Evolutionary conservation across 345 rosid genomes (phyloP).

Genomic region (Trapa incisa): DNA sequence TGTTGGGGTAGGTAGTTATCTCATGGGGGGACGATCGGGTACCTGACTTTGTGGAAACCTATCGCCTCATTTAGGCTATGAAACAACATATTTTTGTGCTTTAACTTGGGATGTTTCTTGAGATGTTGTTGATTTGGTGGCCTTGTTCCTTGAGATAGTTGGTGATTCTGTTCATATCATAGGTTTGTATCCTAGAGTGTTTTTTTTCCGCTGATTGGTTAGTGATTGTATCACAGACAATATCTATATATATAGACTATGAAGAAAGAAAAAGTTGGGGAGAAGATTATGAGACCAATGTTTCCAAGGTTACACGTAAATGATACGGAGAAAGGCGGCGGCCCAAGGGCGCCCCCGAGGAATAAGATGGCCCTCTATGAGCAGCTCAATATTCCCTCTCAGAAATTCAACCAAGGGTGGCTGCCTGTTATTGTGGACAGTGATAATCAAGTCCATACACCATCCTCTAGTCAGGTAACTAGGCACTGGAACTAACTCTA

Average conservation of each 20-base stretch:
- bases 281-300: slow-evolving; percentile 63
- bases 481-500: background rate
- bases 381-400: slow-evolving; percentile 79
- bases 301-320: slow-evolving; percentile 90
- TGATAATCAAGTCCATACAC: slow-evolving; percentile 28
- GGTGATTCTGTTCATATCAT: background rate
- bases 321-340: slow-evolving; percentile 82
- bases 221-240: slow-evolving; percentile 1
- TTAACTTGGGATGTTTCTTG: background rate
- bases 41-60: slow-evolving; percentile 1
- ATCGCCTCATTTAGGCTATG: slow-evolving; percentile 2
- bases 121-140: background rate
- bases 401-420: slow-evolving; percentile 41
- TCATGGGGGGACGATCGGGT: background rate
- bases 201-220: background rate
- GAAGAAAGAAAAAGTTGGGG: slow-evolving; percentile 72
- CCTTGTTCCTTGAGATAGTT: background rate
- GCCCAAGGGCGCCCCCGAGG: slow-evolving; percentile 97
- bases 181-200: background rate
- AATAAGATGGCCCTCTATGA: slow-evolving; percentile 99
- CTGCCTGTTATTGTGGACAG: slow-evolving; percentile 25
- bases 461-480: slow-evolving; percentile 51
- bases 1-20: background rate
- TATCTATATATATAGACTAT: slow-evolving; percentile 15
- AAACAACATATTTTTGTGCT: background rate